Evolutionary conservation across 2,329 filamentous ascomycete species (phyloP).

Genomic region (Ophiostoma perfectum): DNA sequence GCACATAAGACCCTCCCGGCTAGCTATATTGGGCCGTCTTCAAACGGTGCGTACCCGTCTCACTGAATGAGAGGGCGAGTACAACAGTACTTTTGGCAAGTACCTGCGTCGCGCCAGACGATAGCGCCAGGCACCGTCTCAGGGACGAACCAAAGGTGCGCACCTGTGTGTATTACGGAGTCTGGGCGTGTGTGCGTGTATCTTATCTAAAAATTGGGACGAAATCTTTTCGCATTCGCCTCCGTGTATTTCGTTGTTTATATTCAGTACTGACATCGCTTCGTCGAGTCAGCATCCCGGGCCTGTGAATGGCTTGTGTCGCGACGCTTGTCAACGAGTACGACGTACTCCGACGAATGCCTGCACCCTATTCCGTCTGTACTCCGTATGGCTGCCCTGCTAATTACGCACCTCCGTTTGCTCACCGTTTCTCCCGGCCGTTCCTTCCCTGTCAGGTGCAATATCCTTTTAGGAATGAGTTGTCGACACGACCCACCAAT

Average conservation of each 20-base stretch:
- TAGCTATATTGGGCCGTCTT: neutral
- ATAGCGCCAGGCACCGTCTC: conserved; percentile 12
- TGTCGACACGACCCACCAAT: conserved; percentile 2
- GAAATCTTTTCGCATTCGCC: neutral
- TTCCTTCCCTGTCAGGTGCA: conserved; percentile 8
- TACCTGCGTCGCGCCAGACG: conserved; percentile 12
- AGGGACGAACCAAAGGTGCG: neutral
- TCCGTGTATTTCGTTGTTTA: too few species aligned
- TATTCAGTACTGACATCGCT: too few species aligned
- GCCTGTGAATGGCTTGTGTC: too few species aligned
- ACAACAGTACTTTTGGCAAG: neutral
- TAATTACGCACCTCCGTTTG: too few species aligned
- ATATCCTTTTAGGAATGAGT: conserved; percentile 5
- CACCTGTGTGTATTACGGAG: neutral
- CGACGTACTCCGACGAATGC: too few species aligned
- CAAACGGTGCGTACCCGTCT: conserved; percentile 8
- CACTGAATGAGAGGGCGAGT: neutral
- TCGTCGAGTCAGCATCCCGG: too few species aligned
- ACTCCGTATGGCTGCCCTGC: too few species aligned
- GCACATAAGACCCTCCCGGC: neutral
- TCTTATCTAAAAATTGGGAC: neutral
- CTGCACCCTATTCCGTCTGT: too few species aligned
- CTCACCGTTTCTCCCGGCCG: neutral
- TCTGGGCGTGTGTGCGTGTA: too few species aligned
- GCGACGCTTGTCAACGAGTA: too few species aligned